Evolutionary conservation across 2,329 filamentous ascomycete genomes (phyloP).

Genomic region (Aureobasidium sp.): DNA sequence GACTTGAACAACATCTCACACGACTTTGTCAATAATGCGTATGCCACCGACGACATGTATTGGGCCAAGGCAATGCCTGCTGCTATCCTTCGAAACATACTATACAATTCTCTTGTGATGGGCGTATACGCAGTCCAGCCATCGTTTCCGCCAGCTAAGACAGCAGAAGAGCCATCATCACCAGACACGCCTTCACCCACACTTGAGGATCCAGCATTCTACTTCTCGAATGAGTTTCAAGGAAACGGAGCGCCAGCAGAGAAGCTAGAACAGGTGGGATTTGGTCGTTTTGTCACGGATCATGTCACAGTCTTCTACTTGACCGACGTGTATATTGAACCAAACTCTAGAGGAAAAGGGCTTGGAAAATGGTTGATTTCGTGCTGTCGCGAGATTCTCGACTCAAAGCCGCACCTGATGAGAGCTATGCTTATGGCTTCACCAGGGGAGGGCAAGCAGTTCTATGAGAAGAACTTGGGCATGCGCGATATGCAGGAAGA

Average conservation of each 20-base stretch:
- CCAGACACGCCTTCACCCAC: slow-evolving; percentile 20
- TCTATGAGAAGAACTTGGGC: slow-evolving; percentile 18
- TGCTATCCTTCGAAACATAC: slow-evolving; percentile 16
- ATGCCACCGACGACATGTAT: slow-evolving; percentile 21
- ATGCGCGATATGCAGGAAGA: slow-evolving; percentile 17
- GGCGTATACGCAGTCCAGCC: slow-evolving; percentile 19
- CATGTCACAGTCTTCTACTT: slow-evolving; percentile 20
- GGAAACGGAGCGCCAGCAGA: neutral
- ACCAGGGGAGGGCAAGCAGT: slow-evolving; percentile 14
- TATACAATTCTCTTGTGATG: slow-evolving; percentile 21
- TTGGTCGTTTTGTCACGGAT: slow-evolving; percentile 23
- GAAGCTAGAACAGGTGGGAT: slow-evolving; percentile 19
- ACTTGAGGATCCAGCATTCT: slow-evolving; percentile 10
- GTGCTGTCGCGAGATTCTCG: slow-evolving; percentile 18
- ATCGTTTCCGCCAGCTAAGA: slow-evolving; percentile 4
- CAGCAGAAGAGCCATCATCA: slow-evolving; percentile 16
- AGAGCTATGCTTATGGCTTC: slow-evolving; percentile 18
- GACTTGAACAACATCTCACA: slow-evolving; percentile 14
- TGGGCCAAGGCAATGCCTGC: slow-evolving; percentile 21
- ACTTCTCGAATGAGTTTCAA: neutral
- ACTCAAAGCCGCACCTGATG: slow-evolving; percentile 17
- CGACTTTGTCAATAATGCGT: slow-evolving; percentile 21
- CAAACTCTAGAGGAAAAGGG: slow-evolving; percentile 16
- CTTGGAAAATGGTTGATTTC: slow-evolving; percentile 20
- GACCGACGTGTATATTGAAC: slow-evolving; percentile 21